A percentile compares a stretch with the other conserved stretches of the same genome.
These are phyloP conservation scores for Lineolata rhizophorae DNA, from an alignment of 495 filamentous ascomycete genomes.

Conservation along the genomic window DNA sequence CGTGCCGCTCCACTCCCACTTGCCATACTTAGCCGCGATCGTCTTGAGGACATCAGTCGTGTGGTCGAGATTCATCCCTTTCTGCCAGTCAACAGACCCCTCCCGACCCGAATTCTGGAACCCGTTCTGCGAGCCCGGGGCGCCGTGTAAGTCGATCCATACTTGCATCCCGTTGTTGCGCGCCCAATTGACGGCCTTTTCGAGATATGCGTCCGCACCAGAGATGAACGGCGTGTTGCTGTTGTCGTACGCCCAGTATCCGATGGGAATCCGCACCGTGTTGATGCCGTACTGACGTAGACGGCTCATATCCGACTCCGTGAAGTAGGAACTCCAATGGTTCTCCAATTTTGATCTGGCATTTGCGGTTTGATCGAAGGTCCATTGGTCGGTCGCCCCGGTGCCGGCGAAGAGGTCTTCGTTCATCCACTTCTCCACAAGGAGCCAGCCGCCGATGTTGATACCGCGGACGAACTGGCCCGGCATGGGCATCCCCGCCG, in stretches of 20 bases:
- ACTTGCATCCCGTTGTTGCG: slow-evolving; percentile 18
- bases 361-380: slow-evolving; percentile 13
- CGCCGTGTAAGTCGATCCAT: slow-evolving; percentile 19
- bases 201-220: slow-evolving; percentile 19
- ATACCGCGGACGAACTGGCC: slow-evolving; percentile 8
- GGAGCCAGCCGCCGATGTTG: slow-evolving; percentile 19
- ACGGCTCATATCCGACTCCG: slow-evolving; percentile 15
- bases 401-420: slow-evolving; percentile 13
- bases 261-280: slow-evolving; percentile 20
- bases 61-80: slow-evolving; percentile 14
- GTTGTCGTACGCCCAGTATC: slow-evolving; percentile 23
- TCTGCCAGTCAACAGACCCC: slow-evolving; percentile 19
- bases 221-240: slow-evolving; percentile 14
- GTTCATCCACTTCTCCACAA: slow-evolving; percentile 20
- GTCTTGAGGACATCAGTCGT: slow-evolving; percentile 18
- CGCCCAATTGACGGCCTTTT: slow-evolving; percentile 22
- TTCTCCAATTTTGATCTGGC: slow-evolving; percentile 8
- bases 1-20: slow-evolving; percentile 19
- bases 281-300: slow-evolving; percentile 20
- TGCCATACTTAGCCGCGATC: slow-evolving; percentile 22
- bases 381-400: slow-evolving; percentile 15
- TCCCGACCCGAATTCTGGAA: slow-evolving; percentile 20
- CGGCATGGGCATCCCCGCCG: too few relatives aligned
- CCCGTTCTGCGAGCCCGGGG: slow-evolving; percentile 23
- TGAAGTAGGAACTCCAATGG: slow-evolving; percentile 21